Conservation (phyloP, 2,329 filamentous ascomycete genomes). For the Chrysosphaeria jannelii region DNA sequence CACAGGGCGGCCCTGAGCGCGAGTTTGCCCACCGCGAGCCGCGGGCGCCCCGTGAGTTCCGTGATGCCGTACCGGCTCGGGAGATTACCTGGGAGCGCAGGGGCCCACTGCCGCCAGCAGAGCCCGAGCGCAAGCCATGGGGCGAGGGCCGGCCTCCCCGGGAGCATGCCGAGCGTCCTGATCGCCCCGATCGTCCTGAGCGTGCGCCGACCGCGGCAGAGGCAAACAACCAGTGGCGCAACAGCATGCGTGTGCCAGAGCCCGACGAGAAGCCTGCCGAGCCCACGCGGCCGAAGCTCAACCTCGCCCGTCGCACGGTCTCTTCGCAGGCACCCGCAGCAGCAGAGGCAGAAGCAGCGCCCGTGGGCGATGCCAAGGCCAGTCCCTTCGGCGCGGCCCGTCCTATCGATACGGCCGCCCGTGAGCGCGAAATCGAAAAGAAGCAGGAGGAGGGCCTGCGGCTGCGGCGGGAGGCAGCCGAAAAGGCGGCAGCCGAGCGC, state of each 20-base stretch:
- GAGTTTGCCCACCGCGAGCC: slow-evolving; percentile 13
- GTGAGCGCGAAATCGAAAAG: slow-evolving; percentile 74
- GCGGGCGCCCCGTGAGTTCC: slow-evolving; percentile 8
- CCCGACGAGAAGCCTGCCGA: slow-evolving; percentile 13
- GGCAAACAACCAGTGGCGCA: slow-evolving; percentile 76
- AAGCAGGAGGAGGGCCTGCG: slow-evolving; percentile 43
- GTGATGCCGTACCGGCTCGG: slow-evolving; percentile 35
- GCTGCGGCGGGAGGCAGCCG: slow-evolving; percentile 66
- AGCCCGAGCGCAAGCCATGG: too few species aligned
- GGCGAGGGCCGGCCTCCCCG: too few species aligned
- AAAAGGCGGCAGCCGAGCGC: slow-evolving; percentile 53
- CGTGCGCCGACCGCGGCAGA: slow-evolving; percentile 66
- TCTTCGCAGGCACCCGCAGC: slow-evolving; percentile 30
- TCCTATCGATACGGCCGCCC: slow-evolving; percentile 74
- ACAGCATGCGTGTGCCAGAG: slow-evolving; percentile 55
- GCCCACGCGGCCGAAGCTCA: slow-evolving; percentile 46
- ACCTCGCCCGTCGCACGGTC: slow-evolving; percentile 74
- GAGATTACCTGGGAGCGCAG: slow-evolving; percentile 85
- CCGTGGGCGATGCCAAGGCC: slow-evolving; percentile 40
- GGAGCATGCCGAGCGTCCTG: slow-evolving; percentile 47
- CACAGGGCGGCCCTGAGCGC: slow-evolving; percentile 11
- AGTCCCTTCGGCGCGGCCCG: slow-evolving; percentile 83
- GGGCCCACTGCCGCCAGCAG: slow-evolving; percentile 72
- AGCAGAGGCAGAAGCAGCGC: slow-evolving; percentile 18
- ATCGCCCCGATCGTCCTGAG: slow-evolving; percentile 26